Conservation (phyloP, 1,139 yeast genomes). For the Hemisphaericaspora subhashii region DNA sequence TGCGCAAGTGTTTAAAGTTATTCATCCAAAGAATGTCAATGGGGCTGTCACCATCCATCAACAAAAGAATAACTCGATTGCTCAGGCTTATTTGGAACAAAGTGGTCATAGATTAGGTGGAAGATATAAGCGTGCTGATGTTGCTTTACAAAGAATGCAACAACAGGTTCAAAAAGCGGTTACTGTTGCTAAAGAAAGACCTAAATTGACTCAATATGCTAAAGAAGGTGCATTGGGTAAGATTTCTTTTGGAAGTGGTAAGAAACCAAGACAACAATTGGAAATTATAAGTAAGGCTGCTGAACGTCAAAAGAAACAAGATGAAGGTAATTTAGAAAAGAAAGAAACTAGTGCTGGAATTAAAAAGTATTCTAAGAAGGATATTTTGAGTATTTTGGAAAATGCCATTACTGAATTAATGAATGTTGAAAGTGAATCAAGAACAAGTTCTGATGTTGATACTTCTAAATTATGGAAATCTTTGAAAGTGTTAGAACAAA, state of each 20-base stretch:
- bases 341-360: slow-evolving; percentile 14
- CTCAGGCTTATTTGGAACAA: slow-evolving; percentile 92
- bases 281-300: slow-evolving; percentile 63
- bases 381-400: slow-evolving; percentile 63
- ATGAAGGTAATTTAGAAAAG: slow-evolving; percentile 21
- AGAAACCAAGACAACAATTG: slow-evolving; percentile 86
- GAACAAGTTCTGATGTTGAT: slow-evolving; percentile 59
- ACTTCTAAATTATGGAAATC: slow-evolving; percentile 74
- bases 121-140: slow-evolving; percentile 85
- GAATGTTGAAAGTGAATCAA: slow-evolving; percentile 78
- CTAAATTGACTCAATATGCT: slow-evolving; percentile 68
- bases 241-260: slow-evolving; percentile 77
- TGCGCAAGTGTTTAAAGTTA: slow-evolving; percentile 88
- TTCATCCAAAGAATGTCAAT: slow-evolving; percentile 58
- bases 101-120: slow-evolving; percentile 92
- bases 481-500: slow-evolving; percentile 61
- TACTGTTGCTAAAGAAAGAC: slow-evolving; percentile 88
- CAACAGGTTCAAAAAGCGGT: slow-evolving; percentile 97
- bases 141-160: slow-evolving; percentile 96
- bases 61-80: slow-evolving; percentile 65
- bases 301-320: slow-evolving; percentile 44
- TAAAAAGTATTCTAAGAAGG: slow-evolving; percentile 41
- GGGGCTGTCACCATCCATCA: slow-evolving; percentile 41
- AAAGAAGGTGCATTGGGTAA: slow-evolving; percentile 92
- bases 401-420: slow-evolving; percentile 75